phyloP scores from a whole-genome alignment of 805 yeast genomes.

The Myxozyma udenii region DNA sequence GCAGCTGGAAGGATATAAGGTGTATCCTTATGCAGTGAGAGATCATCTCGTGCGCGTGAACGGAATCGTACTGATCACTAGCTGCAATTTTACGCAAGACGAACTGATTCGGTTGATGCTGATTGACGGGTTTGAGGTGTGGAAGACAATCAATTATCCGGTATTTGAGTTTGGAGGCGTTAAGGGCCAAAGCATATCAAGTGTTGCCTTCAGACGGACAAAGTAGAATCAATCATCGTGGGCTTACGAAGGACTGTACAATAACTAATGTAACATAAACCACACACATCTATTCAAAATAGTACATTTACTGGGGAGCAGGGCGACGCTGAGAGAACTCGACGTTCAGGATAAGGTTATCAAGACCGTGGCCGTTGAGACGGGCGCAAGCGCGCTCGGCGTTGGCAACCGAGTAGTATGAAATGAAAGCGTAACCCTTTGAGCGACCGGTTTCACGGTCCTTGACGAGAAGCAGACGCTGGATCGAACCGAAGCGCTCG shows the following conservation, averaged over 20 bases:
- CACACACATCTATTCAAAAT: not conserved
- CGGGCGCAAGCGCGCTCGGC: conserved; percentile 76
- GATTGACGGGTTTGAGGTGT: conserved; percentile 49
- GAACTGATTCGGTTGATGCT: conserved; percentile 63
- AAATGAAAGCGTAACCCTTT: conserved; percentile 93
- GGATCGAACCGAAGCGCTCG: conserved; percentile 63
- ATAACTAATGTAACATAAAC: not conserved
- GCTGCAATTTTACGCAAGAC: conserved; percentile 86
- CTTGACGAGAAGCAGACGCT: conserved; percentile 79
- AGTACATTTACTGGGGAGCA: conserved; percentile 1
- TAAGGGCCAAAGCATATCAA: conserved; percentile 83
- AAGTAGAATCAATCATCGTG: not conserved
- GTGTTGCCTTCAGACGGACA: conserved; percentile 61
- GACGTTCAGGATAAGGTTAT: conserved; percentile 69
- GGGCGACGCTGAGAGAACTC: conserved; percentile 40
- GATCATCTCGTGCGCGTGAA: conserved; percentile 51
- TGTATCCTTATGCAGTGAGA: conserved; percentile 61
- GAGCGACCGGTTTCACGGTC: conserved; percentile 92
- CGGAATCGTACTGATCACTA: conserved; percentile 70
- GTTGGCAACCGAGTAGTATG: conserved; percentile 60
- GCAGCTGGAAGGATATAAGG: conserved; percentile 38
- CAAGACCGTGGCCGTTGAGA: conserved; percentile 88
- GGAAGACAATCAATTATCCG: conserved; percentile 73
- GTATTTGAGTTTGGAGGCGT: conserved; percentile 85
- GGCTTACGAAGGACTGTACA: not conserved